phyloP scores from a whole-genome alignment of 2,329 filamentous ascomycete genomes.

The Nigrograna mackinnonii region DNA sequence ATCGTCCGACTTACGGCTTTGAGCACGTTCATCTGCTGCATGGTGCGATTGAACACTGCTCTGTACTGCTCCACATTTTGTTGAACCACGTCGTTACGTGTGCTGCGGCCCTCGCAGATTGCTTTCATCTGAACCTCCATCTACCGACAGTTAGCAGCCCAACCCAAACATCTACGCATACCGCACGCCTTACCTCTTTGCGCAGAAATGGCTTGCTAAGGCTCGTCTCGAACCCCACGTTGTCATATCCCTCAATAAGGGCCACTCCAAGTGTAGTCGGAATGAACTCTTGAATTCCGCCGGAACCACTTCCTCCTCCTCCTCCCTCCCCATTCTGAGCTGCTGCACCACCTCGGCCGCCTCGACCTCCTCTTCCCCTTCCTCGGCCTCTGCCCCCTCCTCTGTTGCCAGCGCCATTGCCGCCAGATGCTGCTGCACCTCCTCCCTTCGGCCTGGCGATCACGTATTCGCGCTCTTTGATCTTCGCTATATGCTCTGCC shows the following conservation, averaged over 20 bases:
- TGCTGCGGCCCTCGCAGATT: conserved; percentile 86
- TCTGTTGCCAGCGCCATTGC: conserved; percentile 45
- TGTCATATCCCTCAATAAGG: conserved; percentile 91
- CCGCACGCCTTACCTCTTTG: conserved; percentile 65
- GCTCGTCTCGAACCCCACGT: conserved; percentile 89
- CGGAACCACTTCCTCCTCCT: conserved; percentile 42
- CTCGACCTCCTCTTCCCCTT: conserved; percentile 39
- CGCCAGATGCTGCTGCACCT: conserved; percentile 34
- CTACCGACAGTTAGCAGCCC: conserved; percentile 33
- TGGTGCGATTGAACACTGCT: conserved; percentile 81
- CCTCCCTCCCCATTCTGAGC: conserved; percentile 40
- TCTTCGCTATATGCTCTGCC: conserved; percentile 97
- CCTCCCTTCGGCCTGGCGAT: conserved; percentile 60
- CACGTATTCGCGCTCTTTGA: conserved; percentile 88
- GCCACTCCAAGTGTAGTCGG: conserved; percentile 90
- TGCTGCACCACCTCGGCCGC: conserved; percentile 44
- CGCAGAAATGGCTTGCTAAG: conserved; percentile 93
- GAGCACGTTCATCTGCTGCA: conserved; percentile 70
- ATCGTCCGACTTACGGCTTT: conserved; percentile 50
- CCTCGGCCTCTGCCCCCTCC: conserved; percentile 46
- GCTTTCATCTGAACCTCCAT: conserved; percentile 98
- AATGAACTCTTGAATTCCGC: conserved; percentile 80
- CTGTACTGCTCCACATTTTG: conserved; percentile 87
- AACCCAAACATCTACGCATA: conserved; percentile 5
- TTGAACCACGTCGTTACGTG: conserved; percentile 73